Percentiles rank a stretch among this genome's conserved stretches.
These are phyloP conservation scores for Phytophthora ramorum DNA, from an alignment of 352 stramenopile genomes.

Conservation along the genomic window DNA sequence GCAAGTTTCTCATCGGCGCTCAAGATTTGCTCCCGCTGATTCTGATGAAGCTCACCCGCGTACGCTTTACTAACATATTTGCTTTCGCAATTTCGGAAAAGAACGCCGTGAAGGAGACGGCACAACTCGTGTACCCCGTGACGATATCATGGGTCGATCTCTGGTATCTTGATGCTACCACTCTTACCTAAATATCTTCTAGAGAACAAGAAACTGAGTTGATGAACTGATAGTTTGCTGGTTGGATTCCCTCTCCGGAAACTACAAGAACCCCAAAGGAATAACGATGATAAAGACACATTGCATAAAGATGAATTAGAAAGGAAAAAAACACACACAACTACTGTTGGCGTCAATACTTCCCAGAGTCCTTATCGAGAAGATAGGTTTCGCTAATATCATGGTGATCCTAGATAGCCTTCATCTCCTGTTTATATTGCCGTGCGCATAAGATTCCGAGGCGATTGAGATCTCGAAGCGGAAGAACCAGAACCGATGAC, in stretches of 20 bases:
- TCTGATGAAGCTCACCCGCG: constrained; percentile 43
- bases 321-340: background rate
- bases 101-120: constrained; percentile 27
- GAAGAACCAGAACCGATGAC: too few relatives aligned
- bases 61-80: constrained; percentile 47
- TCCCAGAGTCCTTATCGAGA: too few relatives aligned
- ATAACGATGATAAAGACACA: too few relatives aligned
- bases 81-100: constrained; percentile 30
- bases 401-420: too few relatives aligned
- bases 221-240: too few relatives aligned
- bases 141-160: constrained; percentile 42
- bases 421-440: too few relatives aligned
- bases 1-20: constrained; percentile 42
- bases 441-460: background rate
- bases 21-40: constrained; percentile 38
- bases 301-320: too few relatives aligned
- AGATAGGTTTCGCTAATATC: too few relatives aligned
- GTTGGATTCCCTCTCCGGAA: too few relatives aligned
- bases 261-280: too few relatives aligned
- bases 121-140: constrained; percentile 37
- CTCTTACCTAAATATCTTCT: constrained; percentile 11
- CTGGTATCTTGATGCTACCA: constrained; percentile 22
- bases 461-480: background rate
- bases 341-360: too few relatives aligned
- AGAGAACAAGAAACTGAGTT: too few relatives aligned